A percentile compares a stretch with the other conserved stretches of the same genome.
phyloP scores from a whole-genome alignment of 805 yeast genomes.

The Candida adriatica region DNA sequence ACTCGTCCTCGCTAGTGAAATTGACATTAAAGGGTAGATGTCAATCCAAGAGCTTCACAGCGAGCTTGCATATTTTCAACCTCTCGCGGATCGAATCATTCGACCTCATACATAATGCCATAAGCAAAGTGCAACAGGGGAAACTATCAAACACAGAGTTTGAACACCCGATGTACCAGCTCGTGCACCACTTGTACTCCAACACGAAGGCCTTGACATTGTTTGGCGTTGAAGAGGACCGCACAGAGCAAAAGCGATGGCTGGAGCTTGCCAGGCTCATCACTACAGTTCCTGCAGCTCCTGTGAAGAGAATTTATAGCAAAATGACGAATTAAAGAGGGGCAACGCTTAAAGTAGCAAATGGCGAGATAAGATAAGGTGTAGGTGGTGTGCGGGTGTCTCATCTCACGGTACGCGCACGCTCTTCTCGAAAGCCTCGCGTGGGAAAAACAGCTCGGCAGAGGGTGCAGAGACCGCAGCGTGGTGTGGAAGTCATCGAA shows the following conservation, averaged over 20 bases:
- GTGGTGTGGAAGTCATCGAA: not conserved
- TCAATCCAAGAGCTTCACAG: conserved; percentile 5
- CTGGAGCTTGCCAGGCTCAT: conserved; percentile 11
- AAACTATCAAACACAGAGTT: conserved; percentile 14
- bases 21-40: conserved; percentile 7
- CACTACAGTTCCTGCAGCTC: conserved; percentile 6
- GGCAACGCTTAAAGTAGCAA: too few species aligned
- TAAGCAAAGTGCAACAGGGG: conserved; percentile 6
- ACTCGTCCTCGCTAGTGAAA: conserved; percentile 11
- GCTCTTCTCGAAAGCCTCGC: too few species aligned
- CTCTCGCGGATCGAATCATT: conserved; percentile 9
- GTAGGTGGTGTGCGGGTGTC: too few species aligned
- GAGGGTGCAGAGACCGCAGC: not conserved
- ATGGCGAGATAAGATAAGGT: too few species aligned
- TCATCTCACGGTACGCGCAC: too few species aligned
- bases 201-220: conserved; percentile 32
- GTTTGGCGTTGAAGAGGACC: conserved; percentile 23
- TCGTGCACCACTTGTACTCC: conserved; percentile 20
- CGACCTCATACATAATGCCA: conserved; percentile 8
- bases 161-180: conserved; percentile 15
- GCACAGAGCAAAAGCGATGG: conserved; percentile 14
- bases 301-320: conserved; percentile 15
- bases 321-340: too few species aligned
- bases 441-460: too few species aligned
- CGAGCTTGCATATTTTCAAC: conserved; percentile 10